Evolutionary conservation across 306 rosid genomes (phyloP).

Genomic region (Casuarina cunninghamiana): DNA sequence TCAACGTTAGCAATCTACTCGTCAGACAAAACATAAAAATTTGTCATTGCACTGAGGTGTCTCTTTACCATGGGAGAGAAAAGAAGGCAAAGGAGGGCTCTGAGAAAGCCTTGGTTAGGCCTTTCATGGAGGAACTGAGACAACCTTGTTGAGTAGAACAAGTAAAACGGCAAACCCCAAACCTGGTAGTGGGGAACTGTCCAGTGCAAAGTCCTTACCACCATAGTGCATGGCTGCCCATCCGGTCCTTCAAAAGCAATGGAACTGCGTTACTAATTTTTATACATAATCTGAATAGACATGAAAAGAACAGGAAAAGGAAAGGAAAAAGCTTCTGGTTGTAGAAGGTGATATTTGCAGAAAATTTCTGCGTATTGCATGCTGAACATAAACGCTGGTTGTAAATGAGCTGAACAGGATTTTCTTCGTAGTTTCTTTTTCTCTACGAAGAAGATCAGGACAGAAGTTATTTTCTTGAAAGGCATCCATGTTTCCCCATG

Average conservation of each 20-base stretch:
- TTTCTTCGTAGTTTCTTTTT: neutral
- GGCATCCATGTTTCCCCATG: neutral
- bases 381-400: too few species aligned
- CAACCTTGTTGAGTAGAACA: conserved; percentile 48
- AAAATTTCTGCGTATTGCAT: too few species aligned
- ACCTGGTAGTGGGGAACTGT: conserved; percentile 77
- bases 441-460: neutral
- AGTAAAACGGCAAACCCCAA: conserved; percentile 79
- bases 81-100: conserved; percentile 50
- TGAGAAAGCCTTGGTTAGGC: conserved; percentile 57
- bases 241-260: conserved; percentile 48
- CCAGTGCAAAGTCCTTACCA: conserved; percentile 75
- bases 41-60: neutral
- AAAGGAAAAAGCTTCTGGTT: too few species aligned
- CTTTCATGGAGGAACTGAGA: conserved; percentile 47
- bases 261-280: neutral
- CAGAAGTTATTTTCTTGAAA: neutral
- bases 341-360: too few species aligned
- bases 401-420: neutral
- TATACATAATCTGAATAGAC: neutral
- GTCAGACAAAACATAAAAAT: neutral
- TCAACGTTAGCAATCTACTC: conserved; percentile 17
- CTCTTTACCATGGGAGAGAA: conserved; percentile 57
- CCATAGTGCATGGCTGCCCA: conserved; percentile 74
- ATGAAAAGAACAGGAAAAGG: too few species aligned